A percentile compares a stretch with the other conserved stretches of the same genome.
These are phyloP conservation scores for Chaetothyriales sp. DNA, from an alignment of 2,329 filamentous ascomycete species.

Conservation along the genomic window DNA sequence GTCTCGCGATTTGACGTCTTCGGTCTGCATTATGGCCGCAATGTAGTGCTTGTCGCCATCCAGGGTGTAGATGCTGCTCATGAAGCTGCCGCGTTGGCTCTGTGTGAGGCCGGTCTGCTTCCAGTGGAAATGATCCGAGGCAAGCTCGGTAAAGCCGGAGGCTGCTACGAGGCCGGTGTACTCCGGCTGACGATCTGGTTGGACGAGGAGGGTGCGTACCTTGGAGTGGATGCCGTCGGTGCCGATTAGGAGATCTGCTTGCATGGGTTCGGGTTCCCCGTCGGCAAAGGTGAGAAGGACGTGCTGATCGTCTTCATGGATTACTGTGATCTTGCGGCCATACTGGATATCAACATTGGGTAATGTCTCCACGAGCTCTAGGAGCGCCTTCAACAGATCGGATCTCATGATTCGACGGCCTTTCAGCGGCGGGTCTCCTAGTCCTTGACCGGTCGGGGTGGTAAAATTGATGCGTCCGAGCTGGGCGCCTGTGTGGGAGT, in stretches of 20 bases:
- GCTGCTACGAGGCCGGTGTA: constrained; percentile 11
- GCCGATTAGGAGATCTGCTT: constrained; percentile 16
- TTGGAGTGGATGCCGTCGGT: constrained; percentile 19
- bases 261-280: constrained; percentile 12
- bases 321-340: constrained; percentile 14
- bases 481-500: constrained; percentile 21
- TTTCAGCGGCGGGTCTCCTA: constrained; percentile 17
- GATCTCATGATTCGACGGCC: constrained; percentile 21
- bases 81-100: constrained; percentile 6
- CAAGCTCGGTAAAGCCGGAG: constrained; percentile 3
- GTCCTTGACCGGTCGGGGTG: constrained; percentile 4
- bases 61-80: constrained; percentile 7
- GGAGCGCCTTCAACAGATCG: constrained; percentile 21
- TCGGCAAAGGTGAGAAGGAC: constrained; percentile 18
- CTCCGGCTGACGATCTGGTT: constrained; percentile 5
- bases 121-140: constrained; percentile 3
- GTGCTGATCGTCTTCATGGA: constrained; percentile 16
- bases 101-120: constrained; percentile 10
- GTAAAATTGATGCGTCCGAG: constrained; percentile 8
- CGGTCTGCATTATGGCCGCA: constrained; percentile 8
- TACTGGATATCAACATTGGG: constrained; percentile 20
- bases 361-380: constrained; percentile 13
- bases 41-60: constrained; percentile 6
- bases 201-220: constrained; percentile 8
- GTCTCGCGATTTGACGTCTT: constrained; percentile 7